Evolutionary conservation across 805 yeast genomes (phyloP).

Genomic region (Saccharomyces mikatae): DNA sequence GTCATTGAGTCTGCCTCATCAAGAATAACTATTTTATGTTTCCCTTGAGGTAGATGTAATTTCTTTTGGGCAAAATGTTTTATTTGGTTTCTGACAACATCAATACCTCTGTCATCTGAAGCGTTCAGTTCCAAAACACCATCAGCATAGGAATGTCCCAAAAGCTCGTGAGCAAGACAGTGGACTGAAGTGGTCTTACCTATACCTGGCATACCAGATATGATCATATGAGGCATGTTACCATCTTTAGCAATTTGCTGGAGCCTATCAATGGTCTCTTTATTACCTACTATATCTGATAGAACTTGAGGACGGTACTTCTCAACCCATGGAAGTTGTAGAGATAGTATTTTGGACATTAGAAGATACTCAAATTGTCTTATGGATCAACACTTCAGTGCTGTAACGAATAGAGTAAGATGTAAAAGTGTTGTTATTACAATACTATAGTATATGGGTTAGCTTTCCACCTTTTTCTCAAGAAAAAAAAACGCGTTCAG

Average conservation of each 20-base stretch:
- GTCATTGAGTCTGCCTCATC: constrained; percentile 98
- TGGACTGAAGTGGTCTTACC: constrained; percentile 94
- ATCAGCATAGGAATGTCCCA: constrained; percentile 64
- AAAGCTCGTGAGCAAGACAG: constrained; percentile 76
- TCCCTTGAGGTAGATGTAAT: constrained; percentile 76
- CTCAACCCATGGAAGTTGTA: constrained; percentile 66
- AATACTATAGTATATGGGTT: neutral
- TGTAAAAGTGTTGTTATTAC: neutral
- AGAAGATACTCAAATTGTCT: neutral
- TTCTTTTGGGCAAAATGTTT: constrained; percentile 95
- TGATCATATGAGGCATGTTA: constrained; percentile 93
- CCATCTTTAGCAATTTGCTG: constrained; percentile 84
- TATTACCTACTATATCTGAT: constrained; percentile 87
- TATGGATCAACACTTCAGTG: neutral
- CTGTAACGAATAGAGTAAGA: neutral
- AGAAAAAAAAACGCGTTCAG: neutral
- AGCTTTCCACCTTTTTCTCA: neutral
- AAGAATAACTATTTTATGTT: constrained; percentile 85
- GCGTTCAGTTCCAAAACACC: constrained; percentile 94
- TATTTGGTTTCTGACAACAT: constrained; percentile 87
- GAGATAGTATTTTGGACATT: constrained; percentile 11
- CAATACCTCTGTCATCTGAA: constrained; percentile 95
- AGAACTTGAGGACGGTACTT: constrained; percentile 79
- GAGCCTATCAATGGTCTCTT: constrained; percentile 78
- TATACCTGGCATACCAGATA: constrained; percentile 94